Evolutionary conservation across 768 basidiomycete species (phyloP), one percentile per base, ranked within the genome.

Genomic region (Xerocomellus chrysenteron): DNA sequence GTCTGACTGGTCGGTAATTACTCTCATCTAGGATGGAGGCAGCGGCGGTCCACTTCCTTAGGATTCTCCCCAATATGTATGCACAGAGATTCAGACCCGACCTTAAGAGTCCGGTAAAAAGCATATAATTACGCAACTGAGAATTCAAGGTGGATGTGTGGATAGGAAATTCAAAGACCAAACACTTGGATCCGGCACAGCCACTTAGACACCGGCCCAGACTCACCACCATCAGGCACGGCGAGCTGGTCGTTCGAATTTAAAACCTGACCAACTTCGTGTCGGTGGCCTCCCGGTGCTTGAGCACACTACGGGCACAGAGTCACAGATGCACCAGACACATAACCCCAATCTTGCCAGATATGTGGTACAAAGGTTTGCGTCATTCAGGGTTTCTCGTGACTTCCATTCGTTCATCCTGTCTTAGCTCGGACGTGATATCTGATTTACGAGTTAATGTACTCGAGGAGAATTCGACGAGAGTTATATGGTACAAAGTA

Each of bases 401-500:
- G 33, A 30, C 21, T 47, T 52, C 36, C 45, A 28, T 46, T 37
- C n/a, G 14, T 33, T 47, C 46, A 50, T 40, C 9, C n/a, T 30
- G 9, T 41, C 39, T 35, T 63, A 91, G 89, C 63, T 85, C 89
- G 49, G 89, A 90, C 72, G 88, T 90, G 41, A 75, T 91, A 37
- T 78, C 78, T 43, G 85, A 89, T 56, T 78, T 88, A 78, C 78
- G 84, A 51, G 73, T 91, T 7, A 85, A 88, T 57, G 78, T 91
- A 1, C 74, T 71, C 3, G 78, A 81, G 57, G 87, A 88, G 66
- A 76, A 74, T 33, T 78, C 82, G 4, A 78, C 80, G 5, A 77
- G 76, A 41, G 78, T 90, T 4, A 69, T 85, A 19, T 91, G 88
- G 88, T 90, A 84, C 70, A 90, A 90, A 79, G 88, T 86, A 65